phyloP scores from a whole-genome alignment of 106 monocot species.

The Dendrobium catenatum region DNA sequence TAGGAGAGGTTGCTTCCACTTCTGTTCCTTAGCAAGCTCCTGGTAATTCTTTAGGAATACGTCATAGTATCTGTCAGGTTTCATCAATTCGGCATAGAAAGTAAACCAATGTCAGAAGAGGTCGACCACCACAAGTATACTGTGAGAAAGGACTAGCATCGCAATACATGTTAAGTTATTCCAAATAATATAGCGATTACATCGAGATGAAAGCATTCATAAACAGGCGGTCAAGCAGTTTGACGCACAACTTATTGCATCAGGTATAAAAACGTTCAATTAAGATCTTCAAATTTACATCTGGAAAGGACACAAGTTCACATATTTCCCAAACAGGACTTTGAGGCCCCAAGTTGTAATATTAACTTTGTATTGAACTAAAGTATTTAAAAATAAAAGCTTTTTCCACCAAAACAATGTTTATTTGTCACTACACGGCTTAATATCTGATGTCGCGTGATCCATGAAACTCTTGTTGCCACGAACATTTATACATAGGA shows the following conservation, averaged over 20 bases:
- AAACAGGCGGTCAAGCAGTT: background rate
- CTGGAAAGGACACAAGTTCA: background rate
- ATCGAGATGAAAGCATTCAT: background rate
- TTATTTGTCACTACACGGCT: too few relatives aligned
- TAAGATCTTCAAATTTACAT: background rate
- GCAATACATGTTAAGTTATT: background rate
- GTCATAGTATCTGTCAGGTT: slow-evolving; percentile 61
- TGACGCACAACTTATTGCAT: background rate
- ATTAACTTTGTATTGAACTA: too few relatives aligned
- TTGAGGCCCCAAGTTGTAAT: background rate
- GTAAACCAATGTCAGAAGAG: background rate
- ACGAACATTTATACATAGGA: too few relatives aligned
- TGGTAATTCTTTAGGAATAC: slow-evolving; percentile 56
- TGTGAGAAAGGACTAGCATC: background rate
- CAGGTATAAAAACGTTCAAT: background rate
- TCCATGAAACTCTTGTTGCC: too few relatives aligned
- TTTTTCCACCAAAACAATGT: too few relatives aligned
- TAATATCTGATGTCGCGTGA: too few relatives aligned
- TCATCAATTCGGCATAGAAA: background rate
- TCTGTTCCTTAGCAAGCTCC: slow-evolving; percentile 33
- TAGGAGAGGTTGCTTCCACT: slow-evolving; percentile 68
- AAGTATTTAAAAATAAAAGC: too few relatives aligned
- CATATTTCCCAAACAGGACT: background rate
- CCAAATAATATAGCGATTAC: background rate
- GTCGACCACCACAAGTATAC: background rate